Percentiles rank a stretch among this genome's conserved stretches.
Evolutionary conservation across 2,329 filamentous ascomycete genomes (phyloP).

Genomic region (Cladosporium sphaerospermum): DNA sequence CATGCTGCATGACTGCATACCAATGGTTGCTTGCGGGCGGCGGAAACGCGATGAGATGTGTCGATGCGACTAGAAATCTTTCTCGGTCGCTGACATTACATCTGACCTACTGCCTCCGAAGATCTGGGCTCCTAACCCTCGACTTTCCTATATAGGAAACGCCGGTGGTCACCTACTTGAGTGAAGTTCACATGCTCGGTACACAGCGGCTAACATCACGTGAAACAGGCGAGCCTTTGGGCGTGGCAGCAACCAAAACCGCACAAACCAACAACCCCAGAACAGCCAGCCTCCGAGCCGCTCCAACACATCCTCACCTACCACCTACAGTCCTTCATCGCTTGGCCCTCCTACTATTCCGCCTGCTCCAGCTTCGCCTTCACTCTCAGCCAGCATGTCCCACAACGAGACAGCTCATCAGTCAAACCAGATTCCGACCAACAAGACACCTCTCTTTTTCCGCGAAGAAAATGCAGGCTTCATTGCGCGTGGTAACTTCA

Average conservation of each 20-base stretch:
- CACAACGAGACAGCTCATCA: slow-evolving; percentile 54
- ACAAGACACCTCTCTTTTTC: slow-evolving; percentile 68
- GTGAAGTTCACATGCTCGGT: too few species aligned
- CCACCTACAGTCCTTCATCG: slow-evolving; percentile 26
- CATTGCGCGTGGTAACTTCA: slow-evolving; percentile 95
- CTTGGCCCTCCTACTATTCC: slow-evolving; percentile 24
- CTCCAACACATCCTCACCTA: slow-evolving; percentile 27
- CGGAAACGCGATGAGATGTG: too few species aligned
- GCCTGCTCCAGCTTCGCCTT: slow-evolving; percentile 29
- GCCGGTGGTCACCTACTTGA: too few species aligned
- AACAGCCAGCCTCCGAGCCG: slow-evolving; percentile 24
- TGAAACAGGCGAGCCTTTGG: slow-evolving; percentile 28
- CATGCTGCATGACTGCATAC: too few species aligned
- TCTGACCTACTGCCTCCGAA: too few species aligned
- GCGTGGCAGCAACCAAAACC: slow-evolving; percentile 19
- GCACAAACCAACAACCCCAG: slow-evolving; percentile 17
- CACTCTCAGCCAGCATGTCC: slow-evolving; percentile 59
- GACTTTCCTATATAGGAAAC: too few species aligned
- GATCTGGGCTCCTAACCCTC: too few species aligned
- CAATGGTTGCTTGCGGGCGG: too few species aligned
- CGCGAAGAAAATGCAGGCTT: slow-evolving; percentile 70
- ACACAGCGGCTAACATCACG: not conserved
- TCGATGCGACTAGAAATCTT: too few species aligned
- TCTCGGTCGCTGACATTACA: too few species aligned
- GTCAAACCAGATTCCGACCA: slow-evolving; percentile 32